phyloP scores from a whole-genome alignment of 371 early-diverging fungal genomes.

The Furculomyces boomerangus region DNA sequence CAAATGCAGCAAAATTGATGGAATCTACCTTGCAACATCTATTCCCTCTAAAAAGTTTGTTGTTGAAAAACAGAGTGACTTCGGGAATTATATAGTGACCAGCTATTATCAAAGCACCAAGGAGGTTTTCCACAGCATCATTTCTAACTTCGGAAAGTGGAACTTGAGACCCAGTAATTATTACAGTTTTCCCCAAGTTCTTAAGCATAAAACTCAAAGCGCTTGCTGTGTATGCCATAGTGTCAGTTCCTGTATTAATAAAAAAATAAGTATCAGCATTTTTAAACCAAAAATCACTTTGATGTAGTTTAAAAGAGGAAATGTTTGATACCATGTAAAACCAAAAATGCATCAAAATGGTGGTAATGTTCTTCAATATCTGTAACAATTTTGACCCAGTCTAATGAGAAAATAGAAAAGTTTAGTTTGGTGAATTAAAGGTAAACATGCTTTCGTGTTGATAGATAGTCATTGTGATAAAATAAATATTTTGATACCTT shows the following conservation, averaged over 20 bases:
- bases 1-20: conserved; percentile 90
- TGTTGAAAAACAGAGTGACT: conserved; percentile 82
- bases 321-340: conserved; percentile 45
- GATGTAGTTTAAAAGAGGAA: background rate
- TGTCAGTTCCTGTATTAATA: conserved; percentile 52
- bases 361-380: conserved; percentile 90
- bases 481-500: conserved; percentile 22
- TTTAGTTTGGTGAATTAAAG: no score
- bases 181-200: conserved; percentile 79
- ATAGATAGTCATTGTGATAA: no score
- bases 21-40: conserved; percentile 85
- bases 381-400: conserved; percentile 89
- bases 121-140: conserved; percentile 89
- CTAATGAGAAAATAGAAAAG: conserved; percentile 12
- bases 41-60: conserved; percentile 90
- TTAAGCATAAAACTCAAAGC: conserved; percentile 93
- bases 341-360: conserved; percentile 81
- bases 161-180: conserved; percentile 90
- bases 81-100: conserved; percentile 97
- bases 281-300: background rate
- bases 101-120: conserved; percentile 76
- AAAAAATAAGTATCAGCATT: background rate
- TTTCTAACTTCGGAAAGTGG: conserved; percentile 92
- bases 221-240: conserved; percentile 86
- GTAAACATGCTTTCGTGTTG: no score